phyloP scores from a whole-genome alignment of 805 yeast genomes.

The Candida ulmi region DNA sequence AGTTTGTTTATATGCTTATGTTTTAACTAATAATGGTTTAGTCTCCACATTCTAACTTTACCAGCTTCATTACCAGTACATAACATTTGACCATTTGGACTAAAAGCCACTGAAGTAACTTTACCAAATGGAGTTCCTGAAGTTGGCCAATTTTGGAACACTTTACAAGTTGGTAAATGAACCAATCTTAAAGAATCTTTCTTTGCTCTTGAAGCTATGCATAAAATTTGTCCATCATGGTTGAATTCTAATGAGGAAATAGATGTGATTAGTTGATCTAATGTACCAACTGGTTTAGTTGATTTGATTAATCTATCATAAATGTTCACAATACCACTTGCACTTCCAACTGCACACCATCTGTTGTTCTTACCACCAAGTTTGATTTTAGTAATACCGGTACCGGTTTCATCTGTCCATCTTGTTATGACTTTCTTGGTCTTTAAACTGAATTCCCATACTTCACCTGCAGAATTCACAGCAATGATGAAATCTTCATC shows the following conservation, averaged over 20 bases:
- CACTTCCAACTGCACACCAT: conserved; percentile 86
- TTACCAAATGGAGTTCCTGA: conserved; percentile 95
- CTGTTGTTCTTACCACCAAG: conserved; percentile 66
- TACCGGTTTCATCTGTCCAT: conserved; percentile 86
- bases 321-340: conserved; percentile 83
- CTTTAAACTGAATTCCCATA: conserved; percentile 75
- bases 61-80: conserved; percentile 92
- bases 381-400: conserved; percentile 73
- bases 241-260: conserved; percentile 71
- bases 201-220: conserved; percentile 78
- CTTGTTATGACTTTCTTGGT: conserved; percentile 46
- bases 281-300: conserved; percentile 51
- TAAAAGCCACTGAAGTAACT: conserved; percentile 74
- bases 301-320: conserved; percentile 52
- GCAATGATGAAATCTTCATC: conserved; percentile 45
- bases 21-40: conserved; percentile 61
- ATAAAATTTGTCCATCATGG: conserved; percentile 83
- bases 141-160: conserved; percentile 95
- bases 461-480: conserved; percentile 75
- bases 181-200: conserved; percentile 83
- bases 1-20: too few relatives aligned
- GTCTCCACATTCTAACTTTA: conserved; percentile 79
- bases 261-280: conserved; percentile 79
- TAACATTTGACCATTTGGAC: conserved; percentile 76
- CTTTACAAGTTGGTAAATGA: conserved; percentile 82